phyloP scores from a whole-genome alignment of 352 stramenopile species.

The Pythium dissimile region DNA sequence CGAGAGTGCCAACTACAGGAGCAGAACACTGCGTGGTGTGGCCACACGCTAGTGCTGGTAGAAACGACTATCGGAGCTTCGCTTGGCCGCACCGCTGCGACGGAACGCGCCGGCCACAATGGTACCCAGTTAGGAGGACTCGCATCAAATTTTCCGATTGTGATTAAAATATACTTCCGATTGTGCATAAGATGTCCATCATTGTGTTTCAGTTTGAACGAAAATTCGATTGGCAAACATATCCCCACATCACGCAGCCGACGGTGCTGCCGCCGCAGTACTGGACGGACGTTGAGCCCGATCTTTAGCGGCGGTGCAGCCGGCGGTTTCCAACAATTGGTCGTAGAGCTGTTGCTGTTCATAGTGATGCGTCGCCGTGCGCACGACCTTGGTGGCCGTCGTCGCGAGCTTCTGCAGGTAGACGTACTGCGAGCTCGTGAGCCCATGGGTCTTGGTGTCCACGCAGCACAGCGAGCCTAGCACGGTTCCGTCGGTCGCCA shows the following conservation, averaged over 20 bases:
- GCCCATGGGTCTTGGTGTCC: conserved; percentile 37
- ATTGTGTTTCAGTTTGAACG: neutral
- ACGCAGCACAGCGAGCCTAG: conserved; percentile 64
- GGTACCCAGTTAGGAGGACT: no score
- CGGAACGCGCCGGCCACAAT: no score
- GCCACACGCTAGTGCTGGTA: no score
- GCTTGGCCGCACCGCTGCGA: no score
- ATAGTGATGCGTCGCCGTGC: conserved; percentile 1
- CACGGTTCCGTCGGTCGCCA: conserved; percentile 38
- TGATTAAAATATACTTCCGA: neutral
- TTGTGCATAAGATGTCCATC: neutral
- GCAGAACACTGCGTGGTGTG: no score
- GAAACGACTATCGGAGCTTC: no score
- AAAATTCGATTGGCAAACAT: no score
- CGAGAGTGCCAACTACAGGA: no score
- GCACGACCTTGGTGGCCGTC: conserved; percentile 16
- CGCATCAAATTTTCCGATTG: no score
- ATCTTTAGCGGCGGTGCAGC: neutral
- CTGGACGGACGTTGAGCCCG: no score
- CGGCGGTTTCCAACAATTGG: neutral
- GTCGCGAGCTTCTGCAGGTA: conserved; percentile 42
- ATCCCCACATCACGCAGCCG: no score
- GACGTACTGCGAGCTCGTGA: conserved; percentile 58
- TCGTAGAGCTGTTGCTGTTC: conserved; percentile 2
- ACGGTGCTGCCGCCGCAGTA: no score